Conservation (phyloP, 345 rosid genomes). For the Moricandia arvensis region DNA sequence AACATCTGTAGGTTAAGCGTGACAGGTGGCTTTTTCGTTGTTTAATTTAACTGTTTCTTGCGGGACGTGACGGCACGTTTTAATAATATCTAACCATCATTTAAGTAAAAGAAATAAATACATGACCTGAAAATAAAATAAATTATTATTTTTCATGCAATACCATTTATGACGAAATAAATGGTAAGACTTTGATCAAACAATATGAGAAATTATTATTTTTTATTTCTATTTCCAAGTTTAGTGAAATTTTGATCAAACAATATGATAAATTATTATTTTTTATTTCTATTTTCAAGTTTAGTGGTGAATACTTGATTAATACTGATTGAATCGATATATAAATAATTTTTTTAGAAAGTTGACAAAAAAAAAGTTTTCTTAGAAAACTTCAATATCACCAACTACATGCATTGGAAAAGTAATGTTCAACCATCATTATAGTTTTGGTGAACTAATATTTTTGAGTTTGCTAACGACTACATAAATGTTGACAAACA, state of each 20-base stretch:
- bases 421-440: neutral
- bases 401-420: conserved; percentile 1
- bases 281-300: neutral
- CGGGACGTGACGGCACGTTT: conserved; percentile 43
- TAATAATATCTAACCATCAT: neutral
- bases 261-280: too few species aligned
- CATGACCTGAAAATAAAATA: neutral
- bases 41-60: conserved; percentile 3
- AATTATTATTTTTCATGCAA: neutral
- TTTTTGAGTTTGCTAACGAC: neutral
- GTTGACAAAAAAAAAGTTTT: too few species aligned
- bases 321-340: neutral
- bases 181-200: neutral
- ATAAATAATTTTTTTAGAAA: too few species aligned
- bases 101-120: neutral
- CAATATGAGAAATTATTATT: too few species aligned
- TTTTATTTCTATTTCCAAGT: too few species aligned
- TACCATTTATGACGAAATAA: neutral
- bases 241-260: too few species aligned
- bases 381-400: neutral
- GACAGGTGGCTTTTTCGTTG: conserved; percentile 28
- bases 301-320: neutral
- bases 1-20: conserved; percentile 3
- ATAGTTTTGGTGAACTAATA: conserved; percentile 30
- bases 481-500: conserved; percentile 1